Evolutionary conservation across 345 rosid genomes (phyloP), one percentile per base, ranked within the genome.

Genomic region (Ceriops decandra): DNA sequence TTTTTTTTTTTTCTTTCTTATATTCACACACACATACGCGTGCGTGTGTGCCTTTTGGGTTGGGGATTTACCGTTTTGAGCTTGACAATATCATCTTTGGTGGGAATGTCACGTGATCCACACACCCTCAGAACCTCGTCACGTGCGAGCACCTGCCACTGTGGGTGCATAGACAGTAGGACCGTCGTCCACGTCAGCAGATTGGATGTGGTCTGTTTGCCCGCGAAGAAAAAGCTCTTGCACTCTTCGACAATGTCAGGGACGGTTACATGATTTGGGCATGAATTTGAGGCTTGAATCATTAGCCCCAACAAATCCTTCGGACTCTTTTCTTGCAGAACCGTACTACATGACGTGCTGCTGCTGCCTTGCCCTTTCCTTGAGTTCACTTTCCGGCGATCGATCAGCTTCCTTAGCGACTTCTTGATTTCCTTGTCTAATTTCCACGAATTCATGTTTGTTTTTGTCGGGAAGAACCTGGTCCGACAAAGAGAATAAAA

Each of bases 101-200:
- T 33, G 74, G 80, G 80, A 5, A 59, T 52, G 67, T 84, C 69
- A 88, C 84, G 68, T 70, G 85, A 72, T 78, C 91, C 88, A 52
- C 88, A 80, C 28, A 79, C 84, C 61, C 77, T 68, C 9, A 80
- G 69, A 0, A 87, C 83, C 72, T 91, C 97, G 59, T 87, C 85
- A 77, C 95, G 86, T 52, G 92, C 97, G 46, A 62, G 70, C 51
- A 64, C 79, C 79, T 91, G 97, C 95, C 97, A 88, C 1, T 81
- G 6, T 17, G 76, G 77, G 68, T 88, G 84, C 73, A 78, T 70
- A 15, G 87, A 79, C 7, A 91, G 71, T 66, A 84, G 68, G 60
- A 91, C 76, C 74, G 85, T 73, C 0, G 90, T 85, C 97, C 97
- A 90, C 56, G 83, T 81, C 11, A 88, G 86, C 64, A 88, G 68